Percentiles rank a stretch among this genome's conserved stretches.
phyloP scores from a whole-genome alignment of 176 grass and related monocot genomes.

The Saccharum spontaneum region DNA sequence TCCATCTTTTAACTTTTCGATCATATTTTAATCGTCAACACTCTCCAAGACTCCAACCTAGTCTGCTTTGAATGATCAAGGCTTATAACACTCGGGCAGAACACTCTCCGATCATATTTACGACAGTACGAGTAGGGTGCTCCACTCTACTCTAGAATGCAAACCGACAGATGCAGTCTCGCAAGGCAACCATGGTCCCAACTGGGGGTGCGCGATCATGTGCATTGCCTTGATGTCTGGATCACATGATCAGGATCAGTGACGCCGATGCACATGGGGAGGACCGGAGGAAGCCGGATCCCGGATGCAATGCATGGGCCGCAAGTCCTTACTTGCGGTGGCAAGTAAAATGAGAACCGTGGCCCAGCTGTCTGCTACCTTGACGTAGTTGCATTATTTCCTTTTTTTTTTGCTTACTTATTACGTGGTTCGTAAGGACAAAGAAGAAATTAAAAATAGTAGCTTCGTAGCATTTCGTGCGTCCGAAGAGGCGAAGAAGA shows the following conservation, averaged over 20 bases:
- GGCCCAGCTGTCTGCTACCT: background rate
- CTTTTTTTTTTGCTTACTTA: background rate
- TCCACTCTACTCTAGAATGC: background rate
- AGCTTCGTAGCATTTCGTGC: background rate
- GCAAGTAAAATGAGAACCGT: background rate
- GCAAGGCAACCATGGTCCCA: background rate
- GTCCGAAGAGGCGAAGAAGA: slow-evolving; percentile 2
- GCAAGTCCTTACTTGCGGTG: background rate
- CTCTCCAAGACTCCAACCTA: too few species aligned
- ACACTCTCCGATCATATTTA: too few species aligned
- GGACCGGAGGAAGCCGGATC: background rate
- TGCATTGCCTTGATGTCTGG: background rate
- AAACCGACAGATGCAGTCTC: background rate
- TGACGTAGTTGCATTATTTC: background rate
- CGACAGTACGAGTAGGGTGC: background rate
- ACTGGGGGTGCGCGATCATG: background rate
- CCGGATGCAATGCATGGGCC: background rate
- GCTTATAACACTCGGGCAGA: too few species aligned
- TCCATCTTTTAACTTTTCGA: too few species aligned
- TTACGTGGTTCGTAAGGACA: background rate
- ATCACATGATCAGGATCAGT: background rate
- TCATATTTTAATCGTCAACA: too few species aligned
- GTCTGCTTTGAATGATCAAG: too few species aligned
- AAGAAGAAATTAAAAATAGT: too few species aligned
- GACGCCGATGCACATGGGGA: slow-evolving; percentile 18